Evolutionary conservation across 23 red algal genomes (phyloP).

Genomic region (Agarophyton chilense): DNA sequence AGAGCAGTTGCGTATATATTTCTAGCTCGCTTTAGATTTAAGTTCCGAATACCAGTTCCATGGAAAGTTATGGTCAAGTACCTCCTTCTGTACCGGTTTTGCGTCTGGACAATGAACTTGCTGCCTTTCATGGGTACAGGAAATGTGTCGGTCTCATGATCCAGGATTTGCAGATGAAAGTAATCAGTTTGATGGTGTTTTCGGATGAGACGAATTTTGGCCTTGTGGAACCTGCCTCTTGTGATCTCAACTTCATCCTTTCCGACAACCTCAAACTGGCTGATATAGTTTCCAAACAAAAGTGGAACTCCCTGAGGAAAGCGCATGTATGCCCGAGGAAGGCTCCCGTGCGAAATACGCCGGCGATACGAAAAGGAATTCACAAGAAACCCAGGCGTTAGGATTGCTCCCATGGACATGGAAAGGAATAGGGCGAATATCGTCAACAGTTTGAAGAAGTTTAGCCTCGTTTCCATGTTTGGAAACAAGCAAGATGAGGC

Average conservation of each 20-base stretch:
- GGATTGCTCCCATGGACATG: background rate
- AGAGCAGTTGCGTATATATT: constrained; percentile 26
- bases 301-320: constrained; percentile 57
- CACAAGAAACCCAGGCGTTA: background rate
- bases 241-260: constrained; percentile 24
- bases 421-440: background rate
- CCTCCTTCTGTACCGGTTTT: background rate
- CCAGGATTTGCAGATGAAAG: constrained; percentile 7
- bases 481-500: background rate
- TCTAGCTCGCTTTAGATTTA: background rate
- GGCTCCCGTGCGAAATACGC: background rate
- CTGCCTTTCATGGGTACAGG: constrained; percentile 52
- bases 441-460: background rate
- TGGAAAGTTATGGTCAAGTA: constrained; percentile 3
- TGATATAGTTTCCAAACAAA: constrained; percentile 53
- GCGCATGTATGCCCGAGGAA: background rate
- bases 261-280: background rate
- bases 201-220: background rate
- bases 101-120: constrained; percentile 11
- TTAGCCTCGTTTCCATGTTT: background rate
- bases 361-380: constrained; percentile 7
- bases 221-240: background rate
- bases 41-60: background rate
- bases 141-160: background rate
- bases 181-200: background rate